Conservation (phyloP, 352 stramenopile species). For the Phytophthora litchii region DNA sequence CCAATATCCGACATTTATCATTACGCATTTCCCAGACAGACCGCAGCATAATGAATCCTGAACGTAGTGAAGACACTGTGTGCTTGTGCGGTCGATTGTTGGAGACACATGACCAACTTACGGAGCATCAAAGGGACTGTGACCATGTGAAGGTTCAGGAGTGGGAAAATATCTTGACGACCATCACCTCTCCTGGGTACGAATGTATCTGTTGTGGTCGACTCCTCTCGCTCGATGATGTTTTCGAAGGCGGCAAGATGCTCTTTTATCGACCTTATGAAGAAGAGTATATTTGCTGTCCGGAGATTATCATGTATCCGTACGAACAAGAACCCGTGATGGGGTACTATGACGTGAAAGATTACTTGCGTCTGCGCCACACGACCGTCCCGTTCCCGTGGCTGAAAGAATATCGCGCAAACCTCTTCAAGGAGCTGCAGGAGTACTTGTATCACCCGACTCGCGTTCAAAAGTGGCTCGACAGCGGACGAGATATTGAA, state of each 20-base stretch:
- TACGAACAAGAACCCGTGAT: conserved; percentile 5
- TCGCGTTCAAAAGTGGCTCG: conserved; percentile 6
- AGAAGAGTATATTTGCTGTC: conserved; percentile 11
- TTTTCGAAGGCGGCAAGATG: conserved; percentile 3
- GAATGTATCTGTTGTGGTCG: conserved; percentile 7
- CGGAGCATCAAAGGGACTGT: background rate
- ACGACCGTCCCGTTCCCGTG: background rate
- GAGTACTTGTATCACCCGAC: conserved; percentile 5
- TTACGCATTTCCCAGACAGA: background rate
- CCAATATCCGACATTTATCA: background rate
- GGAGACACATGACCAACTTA: background rate
- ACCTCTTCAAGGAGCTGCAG: conserved; percentile 12
- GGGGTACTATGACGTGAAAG: background rate
- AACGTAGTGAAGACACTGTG: background rate
- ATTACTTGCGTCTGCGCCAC: conserved; percentile 2
- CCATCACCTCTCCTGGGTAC: conserved; percentile 2
- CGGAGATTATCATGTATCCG: background rate
- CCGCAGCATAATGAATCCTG: background rate
- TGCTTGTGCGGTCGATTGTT: background rate
- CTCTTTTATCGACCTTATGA: conserved; percentile 1
- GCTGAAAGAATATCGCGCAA: background rate
- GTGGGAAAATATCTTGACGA: conserved; percentile 1
- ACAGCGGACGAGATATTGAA: conserved; percentile 5
- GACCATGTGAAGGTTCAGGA: conserved; percentile 1
- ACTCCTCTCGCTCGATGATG: conserved; percentile 5